Evolutionary conservation across 2,329 filamentous ascomycete species (phyloP), one percentile per base, ranked within the genome.

Genomic region (Epichloe baconii): DNA sequence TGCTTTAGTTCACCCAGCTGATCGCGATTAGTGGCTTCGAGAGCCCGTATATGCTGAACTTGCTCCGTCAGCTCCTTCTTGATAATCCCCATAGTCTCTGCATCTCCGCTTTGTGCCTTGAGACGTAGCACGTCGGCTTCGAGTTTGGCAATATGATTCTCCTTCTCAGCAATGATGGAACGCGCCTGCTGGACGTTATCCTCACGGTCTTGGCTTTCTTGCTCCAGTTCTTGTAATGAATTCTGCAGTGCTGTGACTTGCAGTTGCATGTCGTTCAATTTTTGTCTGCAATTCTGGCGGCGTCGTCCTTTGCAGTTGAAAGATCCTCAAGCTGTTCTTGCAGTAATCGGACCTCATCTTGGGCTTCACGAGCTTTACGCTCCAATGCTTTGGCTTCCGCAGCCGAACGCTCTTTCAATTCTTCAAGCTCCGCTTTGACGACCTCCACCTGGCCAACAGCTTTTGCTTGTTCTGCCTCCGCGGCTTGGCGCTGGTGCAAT

Each of bases 1-100:
- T 89, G 85, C 59, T 86, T 88, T 37, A 98, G 70, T 64, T 98
- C 91, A 0, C 76, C 68, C 14, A 80, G 73, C 62, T 95, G 87
- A 47, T 95, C 88, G 23, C 87, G 77, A 55, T 88, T 95, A 37
- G 80, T 80, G 1, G 79, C 76, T 64, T 98, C 93, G 3, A 98
- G 73, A 34, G 80, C 83, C 53, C 88, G 83, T 56, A 96, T 95
- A 62, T 97, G 89, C n/a, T 81, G 77, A 1, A 98, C 86, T 63
- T 97, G 93, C 56, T 96, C 90, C 0, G 86, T 84, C 4, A 98
- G 76, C 68, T 98, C 90, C 57, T 83, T 80, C 64, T 91, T 88
- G 59, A 98, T 86, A 36, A 96, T 80, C 5, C 77, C 80, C 61
- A 97, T 77, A 0, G 88, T 93, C 57, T 96, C 90, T 0, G 82